These are phyloP conservation scores for Pichia gijzeniarum DNA, from an alignment of 805 yeast species.

Conservation along the genomic window DNA sequence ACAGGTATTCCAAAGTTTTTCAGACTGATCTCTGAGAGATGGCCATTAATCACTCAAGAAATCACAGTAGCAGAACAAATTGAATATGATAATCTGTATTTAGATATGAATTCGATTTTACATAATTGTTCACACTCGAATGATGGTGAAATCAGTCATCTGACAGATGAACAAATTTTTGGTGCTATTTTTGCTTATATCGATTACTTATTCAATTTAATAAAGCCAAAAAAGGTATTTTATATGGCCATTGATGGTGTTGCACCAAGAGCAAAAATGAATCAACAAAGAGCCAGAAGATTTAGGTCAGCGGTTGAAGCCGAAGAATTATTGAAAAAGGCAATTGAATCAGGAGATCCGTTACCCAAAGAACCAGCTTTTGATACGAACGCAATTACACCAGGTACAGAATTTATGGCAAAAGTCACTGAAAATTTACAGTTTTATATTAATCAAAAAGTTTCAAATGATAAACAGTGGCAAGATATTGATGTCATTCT, in stretches of 20 bases:
- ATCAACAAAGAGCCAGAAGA: constrained; percentile 94
- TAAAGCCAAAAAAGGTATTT: constrained; percentile 78
- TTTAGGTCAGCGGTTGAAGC: constrained; percentile 93
- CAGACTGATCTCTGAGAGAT: constrained; percentile 95
- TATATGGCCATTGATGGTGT: constrained; percentile 99
- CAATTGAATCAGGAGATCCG: constrained; percentile 63
- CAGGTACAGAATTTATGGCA: constrained; percentile 96
- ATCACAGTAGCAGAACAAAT: constrained; percentile 80
- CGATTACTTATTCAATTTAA: constrained; percentile 84
- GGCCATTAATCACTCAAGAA: constrained; percentile 91
- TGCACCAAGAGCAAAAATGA: constrained; percentile 98
- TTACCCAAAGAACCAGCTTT: constrained; percentile 81
- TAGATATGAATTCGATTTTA: constrained; percentile 96
- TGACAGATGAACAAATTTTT: constrained; percentile 88
- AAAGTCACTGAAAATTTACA: constrained; percentile 74
- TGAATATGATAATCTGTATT: constrained; percentile 88
- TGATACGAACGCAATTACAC: constrained; percentile 90
- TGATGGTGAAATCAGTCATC: constrained; percentile 49
- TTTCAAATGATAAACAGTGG: constrained; percentile 85
- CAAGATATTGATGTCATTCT: constrained; percentile 66
- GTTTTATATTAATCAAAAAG: constrained; percentile 82
- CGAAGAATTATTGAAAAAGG: constrained; percentile 68
- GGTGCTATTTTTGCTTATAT: constrained; percentile 90
- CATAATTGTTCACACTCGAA: constrained; percentile 91
- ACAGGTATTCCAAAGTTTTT: constrained; percentile 96